A percentile compares a stretch with the other conserved stretches of the same genome.
Conservation (phyloP, 305 asterid species). For the Fraxinus baroniana region DNA sequence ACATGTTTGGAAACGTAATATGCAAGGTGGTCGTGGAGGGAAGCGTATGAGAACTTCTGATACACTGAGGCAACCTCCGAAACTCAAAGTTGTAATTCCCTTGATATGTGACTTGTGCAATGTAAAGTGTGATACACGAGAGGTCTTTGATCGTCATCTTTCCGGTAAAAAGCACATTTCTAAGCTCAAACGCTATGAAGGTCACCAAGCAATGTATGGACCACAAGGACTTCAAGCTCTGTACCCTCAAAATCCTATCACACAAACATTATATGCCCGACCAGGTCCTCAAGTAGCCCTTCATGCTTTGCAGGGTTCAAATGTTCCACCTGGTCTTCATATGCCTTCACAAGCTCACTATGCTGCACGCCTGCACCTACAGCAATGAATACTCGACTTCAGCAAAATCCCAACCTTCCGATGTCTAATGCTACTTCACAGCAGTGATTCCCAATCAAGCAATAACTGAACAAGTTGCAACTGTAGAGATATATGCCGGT, state of each 20-base stretch:
- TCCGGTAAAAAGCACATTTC: conserved; percentile 30
- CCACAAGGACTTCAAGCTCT: conserved; percentile 28
- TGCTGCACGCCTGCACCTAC: conserved; percentile 7
- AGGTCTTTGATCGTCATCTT: conserved; percentile 25
- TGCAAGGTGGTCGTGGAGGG: conserved; percentile 12
- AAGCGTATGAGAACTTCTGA: conserved; percentile 21
- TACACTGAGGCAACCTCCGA: conserved; percentile 16
- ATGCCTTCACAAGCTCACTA: conserved; percentile 15
- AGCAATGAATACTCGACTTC: background rate
- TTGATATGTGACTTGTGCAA: conserved; percentile 35
- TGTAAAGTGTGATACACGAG: conserved; percentile 28
- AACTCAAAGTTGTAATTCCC: conserved; percentile 24
- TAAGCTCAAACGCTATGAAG: conserved; percentile 23
- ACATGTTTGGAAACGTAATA: conserved; percentile 19
- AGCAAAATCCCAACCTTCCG: background rate
- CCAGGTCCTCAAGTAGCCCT: conserved; percentile 25
- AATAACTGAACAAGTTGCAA: background rate
- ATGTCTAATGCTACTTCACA: background rate
- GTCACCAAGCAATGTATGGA: conserved; percentile 28
- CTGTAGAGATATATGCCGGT: background rate
- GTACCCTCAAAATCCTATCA: conserved; percentile 27
- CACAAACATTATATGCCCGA: conserved; percentile 10
- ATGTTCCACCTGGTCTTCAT: conserved; percentile 6
- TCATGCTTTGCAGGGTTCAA: background rate
- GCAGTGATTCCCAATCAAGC: background rate